These are phyloP conservation scores for Pisolithus thermaeus DNA, from an alignment of 1,284 basidiomycete species.

Conservation along the genomic window DNA sequence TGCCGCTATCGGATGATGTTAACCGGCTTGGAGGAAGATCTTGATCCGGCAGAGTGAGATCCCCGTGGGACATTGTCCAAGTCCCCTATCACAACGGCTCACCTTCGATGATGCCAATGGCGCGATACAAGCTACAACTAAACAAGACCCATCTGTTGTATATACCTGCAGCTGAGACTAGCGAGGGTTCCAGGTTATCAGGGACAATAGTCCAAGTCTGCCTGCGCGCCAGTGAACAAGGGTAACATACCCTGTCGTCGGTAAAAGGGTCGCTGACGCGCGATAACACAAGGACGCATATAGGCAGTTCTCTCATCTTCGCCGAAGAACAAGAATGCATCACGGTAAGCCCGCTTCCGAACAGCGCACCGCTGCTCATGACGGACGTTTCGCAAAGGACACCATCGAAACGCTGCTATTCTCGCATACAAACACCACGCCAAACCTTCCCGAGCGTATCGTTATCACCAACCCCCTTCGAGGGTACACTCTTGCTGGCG, in stretches of 20 bases:
- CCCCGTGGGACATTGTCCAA: no score
- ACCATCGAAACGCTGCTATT: slow-evolving; percentile 21
- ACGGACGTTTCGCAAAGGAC: slow-evolving; percentile 8
- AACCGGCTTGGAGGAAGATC: not conserved
- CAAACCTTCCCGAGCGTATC: slow-evolving; percentile 16
- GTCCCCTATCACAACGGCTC: no score
- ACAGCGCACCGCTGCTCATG: not conserved
- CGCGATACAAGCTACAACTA: slow-evolving; percentile 13
- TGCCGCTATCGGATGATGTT: not conserved
- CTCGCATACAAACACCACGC: slow-evolving; percentile 12
- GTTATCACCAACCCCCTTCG: slow-evolving; percentile 5
- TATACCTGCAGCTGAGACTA: slow-evolving; percentile 9
- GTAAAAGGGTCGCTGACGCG: slow-evolving; percentile 4
- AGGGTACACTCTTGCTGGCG: slow-evolving; percentile 20
- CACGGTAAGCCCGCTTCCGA: slow-evolving; percentile 14
- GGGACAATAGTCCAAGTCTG: slow-evolving; percentile 23
- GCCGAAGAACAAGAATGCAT: slow-evolving; percentile 9
- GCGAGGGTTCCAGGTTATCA: not conserved
- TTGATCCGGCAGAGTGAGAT: no score
- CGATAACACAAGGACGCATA: slow-evolving; percentile 4
- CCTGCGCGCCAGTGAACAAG: slow-evolving; percentile 15
- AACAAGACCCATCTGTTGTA: slow-evolving; percentile 24
- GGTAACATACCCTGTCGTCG: slow-evolving; percentile 13
- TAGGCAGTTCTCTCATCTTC: slow-evolving; percentile 2
- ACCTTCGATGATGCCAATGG: not conserved